Evolutionary conservation across 495 filamentous ascomycete genomes (phyloP).

Genomic region (Pyronema domesticum): DNA sequence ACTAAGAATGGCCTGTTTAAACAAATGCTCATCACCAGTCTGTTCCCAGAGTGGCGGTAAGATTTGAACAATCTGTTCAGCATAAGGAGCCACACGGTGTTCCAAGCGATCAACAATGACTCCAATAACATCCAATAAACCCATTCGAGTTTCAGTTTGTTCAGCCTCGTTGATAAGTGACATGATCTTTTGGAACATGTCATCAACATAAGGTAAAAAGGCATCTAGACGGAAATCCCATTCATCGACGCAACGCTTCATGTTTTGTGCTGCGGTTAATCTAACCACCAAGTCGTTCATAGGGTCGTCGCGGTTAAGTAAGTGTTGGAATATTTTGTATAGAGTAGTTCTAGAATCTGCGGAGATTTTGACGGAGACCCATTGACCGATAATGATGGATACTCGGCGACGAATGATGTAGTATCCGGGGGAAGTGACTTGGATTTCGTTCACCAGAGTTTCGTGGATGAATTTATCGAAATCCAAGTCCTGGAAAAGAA

Average conservation of each 20-base stretch:
- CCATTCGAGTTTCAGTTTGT: slow-evolving; percentile 69
- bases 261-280: slow-evolving; percentile 71
- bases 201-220: slow-evolving; percentile 57
- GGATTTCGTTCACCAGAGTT: slow-evolving; percentile 61
- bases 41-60: slow-evolving; percentile 74
- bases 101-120: slow-evolving; percentile 67
- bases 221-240: slow-evolving; percentile 54
- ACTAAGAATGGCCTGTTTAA: slow-evolving; percentile 83
- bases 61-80: slow-evolving; percentile 59
- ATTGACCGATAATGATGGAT: slow-evolving; percentile 72
- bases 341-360: slow-evolving; percentile 48
- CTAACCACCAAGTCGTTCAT: slow-evolving; percentile 84
- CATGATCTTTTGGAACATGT: slow-evolving; percentile 52
- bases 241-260: slow-evolving; percentile 60
- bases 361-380: slow-evolving; percentile 59
- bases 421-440: slow-evolving; percentile 54
- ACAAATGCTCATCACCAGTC: slow-evolving; percentile 60
- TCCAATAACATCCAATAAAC: slow-evolving; percentile 64
- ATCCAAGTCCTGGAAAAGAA: slow-evolving; percentile 52
- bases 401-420: slow-evolving; percentile 78
- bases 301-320: slow-evolving; percentile 58
- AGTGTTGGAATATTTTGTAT: slow-evolving; percentile 74
- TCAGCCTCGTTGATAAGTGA: slow-evolving; percentile 64
- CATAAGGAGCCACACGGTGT: slow-evolving; percentile 50
- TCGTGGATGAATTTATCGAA: slow-evolving; percentile 62